Conservation (phyloP, 2,329 filamentous ascomycete genomes). For the Pezicula carpinea region DNA sequence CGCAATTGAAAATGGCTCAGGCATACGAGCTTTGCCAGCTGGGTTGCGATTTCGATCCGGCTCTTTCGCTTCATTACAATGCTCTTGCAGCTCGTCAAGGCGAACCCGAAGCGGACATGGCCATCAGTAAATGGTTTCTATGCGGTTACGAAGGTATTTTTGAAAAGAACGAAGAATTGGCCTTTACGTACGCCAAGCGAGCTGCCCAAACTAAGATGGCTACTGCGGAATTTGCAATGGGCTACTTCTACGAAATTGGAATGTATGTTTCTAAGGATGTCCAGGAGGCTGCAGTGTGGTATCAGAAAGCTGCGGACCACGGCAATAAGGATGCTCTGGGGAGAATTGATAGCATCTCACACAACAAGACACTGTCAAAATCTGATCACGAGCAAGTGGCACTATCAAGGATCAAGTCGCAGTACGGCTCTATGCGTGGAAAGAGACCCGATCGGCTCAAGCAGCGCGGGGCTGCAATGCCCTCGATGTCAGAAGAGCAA, state of each 20-base stretch:
- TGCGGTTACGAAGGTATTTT: conserved; percentile 92
- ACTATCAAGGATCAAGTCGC: conserved; percentile 79
- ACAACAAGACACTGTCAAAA: conserved; percentile 80
- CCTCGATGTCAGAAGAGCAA: conserved; percentile 22
- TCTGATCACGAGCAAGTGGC: conserved; percentile 91
- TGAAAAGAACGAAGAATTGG: conserved; percentile 90
- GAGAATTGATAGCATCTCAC: conserved; percentile 78
- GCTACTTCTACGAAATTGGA: conserved; percentile 96
- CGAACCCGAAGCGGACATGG: conserved; percentile 88
- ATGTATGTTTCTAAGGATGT: conserved; percentile 85
- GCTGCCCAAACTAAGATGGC: conserved; percentile 77
- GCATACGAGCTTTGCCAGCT: conserved; percentile 93
- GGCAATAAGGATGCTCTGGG: conserved; percentile 85
- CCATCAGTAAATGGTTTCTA: conserved; percentile 97
- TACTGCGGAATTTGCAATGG: conserved; percentile 93
- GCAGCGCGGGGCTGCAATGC: conserved; percentile 31
- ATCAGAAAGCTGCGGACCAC: conserved; percentile 80
- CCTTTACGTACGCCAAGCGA: conserved; percentile 84
- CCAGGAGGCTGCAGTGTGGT: conserved; percentile 81
- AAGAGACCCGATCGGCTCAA: conserved; percentile 57
- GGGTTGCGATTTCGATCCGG: conserved; percentile 90
- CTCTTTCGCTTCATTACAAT: conserved; percentile 92
- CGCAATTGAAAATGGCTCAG: conserved; percentile 94
- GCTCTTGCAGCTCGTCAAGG: conserved; percentile 87
- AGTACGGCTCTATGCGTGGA: conserved; percentile 65